Percentiles rank a stretch among this genome's conserved stretches.
phyloP scores from a whole-genome alignment of 208 protist genomes.

The Entamoeba histolytica region DNA sequence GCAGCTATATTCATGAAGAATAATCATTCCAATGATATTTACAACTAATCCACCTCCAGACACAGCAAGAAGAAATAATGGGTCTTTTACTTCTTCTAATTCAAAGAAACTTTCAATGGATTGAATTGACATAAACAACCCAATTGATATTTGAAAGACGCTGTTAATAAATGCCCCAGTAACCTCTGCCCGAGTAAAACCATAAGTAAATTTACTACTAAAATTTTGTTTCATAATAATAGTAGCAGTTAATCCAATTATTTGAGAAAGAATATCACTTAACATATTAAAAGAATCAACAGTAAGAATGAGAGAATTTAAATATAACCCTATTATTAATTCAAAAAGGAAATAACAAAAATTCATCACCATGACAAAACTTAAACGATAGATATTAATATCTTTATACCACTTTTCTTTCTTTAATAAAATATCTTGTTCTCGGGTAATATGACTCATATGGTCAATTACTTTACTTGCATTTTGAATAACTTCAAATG shows the following conservation, averaged over 20 bases:
- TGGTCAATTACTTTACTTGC: not conserved
- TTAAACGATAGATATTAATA: not conserved
- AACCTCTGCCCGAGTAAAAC: not conserved
- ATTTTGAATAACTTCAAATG: not conserved
- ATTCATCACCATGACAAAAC: not conserved
- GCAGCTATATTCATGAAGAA: conserved; percentile 2
- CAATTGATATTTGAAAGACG: not conserved
- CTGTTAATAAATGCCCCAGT: conserved; percentile 2
- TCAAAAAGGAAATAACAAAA: not conserved
- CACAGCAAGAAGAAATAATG: conserved; percentile 4
- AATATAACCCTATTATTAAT: not conserved
- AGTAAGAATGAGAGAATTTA: not conserved
- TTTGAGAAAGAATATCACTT: not conserved
- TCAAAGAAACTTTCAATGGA: conserved; percentile 3
- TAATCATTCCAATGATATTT: conserved; percentile 8
- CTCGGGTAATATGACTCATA: not conserved
- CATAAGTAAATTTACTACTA: not conserved
- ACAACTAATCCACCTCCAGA: conserved; percentile 5
- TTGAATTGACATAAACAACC: not conserved
- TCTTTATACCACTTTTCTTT: not conserved
- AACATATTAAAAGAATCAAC: not conserved
- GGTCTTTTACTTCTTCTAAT: not conserved
- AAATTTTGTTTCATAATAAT: not conserved
- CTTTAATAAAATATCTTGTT: not conserved
- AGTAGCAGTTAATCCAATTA: not conserved